These are phyloP conservation scores for Thamnidium elegans DNA, from an alignment of 192 early-diverging fungal genomes.

Conservation along the genomic window DNA sequence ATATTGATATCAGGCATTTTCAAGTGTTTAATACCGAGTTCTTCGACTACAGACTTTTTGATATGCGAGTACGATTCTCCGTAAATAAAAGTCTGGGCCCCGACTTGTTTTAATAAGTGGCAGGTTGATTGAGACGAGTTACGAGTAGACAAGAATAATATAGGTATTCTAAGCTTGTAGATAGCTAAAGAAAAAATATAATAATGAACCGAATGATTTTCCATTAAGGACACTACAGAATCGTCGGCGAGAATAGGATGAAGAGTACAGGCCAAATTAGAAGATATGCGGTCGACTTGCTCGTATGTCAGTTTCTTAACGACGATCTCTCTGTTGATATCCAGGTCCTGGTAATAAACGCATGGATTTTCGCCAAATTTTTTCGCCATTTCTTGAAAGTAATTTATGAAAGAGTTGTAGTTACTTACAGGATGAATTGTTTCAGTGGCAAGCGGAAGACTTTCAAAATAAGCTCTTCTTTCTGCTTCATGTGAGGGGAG, in stretches of 20 bases:
- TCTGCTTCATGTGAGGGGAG: no score
- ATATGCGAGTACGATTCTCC: no score
- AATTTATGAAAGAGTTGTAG: no score
- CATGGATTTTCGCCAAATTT: no score
- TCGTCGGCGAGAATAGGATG: not conserved
- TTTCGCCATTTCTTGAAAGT: no score
- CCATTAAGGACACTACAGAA: not conserved
- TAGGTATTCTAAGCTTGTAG: not conserved
- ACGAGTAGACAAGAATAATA: not conserved
- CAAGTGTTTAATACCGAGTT: not conserved
- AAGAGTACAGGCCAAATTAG: not conserved
- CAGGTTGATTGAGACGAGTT: not conserved
- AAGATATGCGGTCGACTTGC: not conserved
- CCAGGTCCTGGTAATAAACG: no score
- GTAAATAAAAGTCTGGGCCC: no score
- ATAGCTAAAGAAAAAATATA: not conserved
- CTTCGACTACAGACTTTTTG: not conserved
- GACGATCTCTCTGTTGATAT: no score
- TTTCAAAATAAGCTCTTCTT: no score
- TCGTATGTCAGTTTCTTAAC: not conserved
- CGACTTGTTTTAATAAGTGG: no score
- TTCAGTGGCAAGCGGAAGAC: no score
- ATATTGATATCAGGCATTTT: not conserved
- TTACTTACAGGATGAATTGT: no score
- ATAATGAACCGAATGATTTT: not conserved